phyloP scores from a whole-genome alignment of 352 stramenopile genomes.

The Globisporangium echinulatum region DNA sequence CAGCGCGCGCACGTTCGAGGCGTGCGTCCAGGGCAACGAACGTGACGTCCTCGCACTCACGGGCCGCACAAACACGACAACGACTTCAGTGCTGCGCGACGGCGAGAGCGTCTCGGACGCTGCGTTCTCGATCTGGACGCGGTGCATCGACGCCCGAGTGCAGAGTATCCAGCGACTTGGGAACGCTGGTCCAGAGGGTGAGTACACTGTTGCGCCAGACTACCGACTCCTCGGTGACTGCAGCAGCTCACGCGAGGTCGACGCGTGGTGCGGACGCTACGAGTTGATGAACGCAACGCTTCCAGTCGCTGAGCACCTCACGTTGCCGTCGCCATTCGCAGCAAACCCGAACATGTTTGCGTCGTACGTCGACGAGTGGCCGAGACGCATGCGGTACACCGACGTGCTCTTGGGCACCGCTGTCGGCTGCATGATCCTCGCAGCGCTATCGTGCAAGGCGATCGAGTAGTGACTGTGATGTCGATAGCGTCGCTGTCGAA shows the following conservation, averaged over 20 bases:
- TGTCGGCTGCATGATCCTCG: neutral
- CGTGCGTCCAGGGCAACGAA: neutral
- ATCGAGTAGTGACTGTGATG: too few species aligned
- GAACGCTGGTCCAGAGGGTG: neutral
- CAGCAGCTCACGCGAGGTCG: neutral
- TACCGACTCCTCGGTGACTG: neutral
- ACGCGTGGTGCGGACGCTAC: neutral
- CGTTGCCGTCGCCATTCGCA: neutral
- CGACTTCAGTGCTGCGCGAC: neutral
- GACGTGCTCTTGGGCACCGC: neutral
- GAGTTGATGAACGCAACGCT: neutral
- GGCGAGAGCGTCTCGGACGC: neutral
- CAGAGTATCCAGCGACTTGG: too few species aligned
- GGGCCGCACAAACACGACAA: neutral
- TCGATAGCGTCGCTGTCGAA: too few species aligned
- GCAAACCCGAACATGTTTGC: neutral
- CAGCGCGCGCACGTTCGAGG: neutral
- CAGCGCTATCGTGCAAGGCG: neutral
- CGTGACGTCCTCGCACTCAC: neutral
- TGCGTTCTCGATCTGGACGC: neutral
- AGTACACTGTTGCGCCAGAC: neutral
- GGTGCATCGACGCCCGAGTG: neutral
- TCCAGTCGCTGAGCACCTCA: neutral
- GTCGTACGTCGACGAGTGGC: constrained; percentile 3
- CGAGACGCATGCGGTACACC: neutral